Evolutionary conservation across 176 grass and related monocot genomes (phyloP), one percentile per base, ranked within the genome.

Genomic region (Aechmea fasciata): DNA sequence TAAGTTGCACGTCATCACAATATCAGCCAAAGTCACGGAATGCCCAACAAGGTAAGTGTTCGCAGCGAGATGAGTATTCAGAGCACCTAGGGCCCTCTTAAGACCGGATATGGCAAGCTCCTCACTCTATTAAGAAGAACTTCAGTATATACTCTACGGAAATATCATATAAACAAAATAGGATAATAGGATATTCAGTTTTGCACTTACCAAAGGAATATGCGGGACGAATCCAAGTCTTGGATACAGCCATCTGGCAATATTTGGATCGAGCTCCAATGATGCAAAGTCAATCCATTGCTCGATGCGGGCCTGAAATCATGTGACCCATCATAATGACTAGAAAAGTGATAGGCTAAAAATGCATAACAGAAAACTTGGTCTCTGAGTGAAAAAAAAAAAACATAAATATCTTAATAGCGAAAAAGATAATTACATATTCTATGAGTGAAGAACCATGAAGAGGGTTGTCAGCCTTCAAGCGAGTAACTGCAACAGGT

Each of bases 221-320:
- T 84, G 86, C 24, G 80, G 83, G 50, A 0, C 11, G 20, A 24
- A 76, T 47, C 91, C 88, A 10, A 85, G 17, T 11, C 85, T 66
- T 73, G 91, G 91, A 66, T 71, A 84, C 7, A 96, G 4, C 85
- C 85, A 96, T 59, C 66, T 85, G n/a, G 22, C 80, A 74, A 80
- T 71, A 75, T 79, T 78, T 51, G 51, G 33, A 82, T 91, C 91
- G 52, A 96, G 61, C 69, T 96, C 91, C 2, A 61, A 82, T 0
- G 88, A 19, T 67, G 85, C 69, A 53, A 91, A 91, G 66, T 96
- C 91, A 5, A 80, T 86, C 91, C 88, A 91, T 71, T 96, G 88
- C 48, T 96, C 91, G 80, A 91, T 82, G 41, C 28, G 88, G 11
- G 88, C 85, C 88, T 96, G 63, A 66, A 73, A 74, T 12, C 48